Evolutionary conservation across 768 basidiomycete species (phyloP).

Genomic region (Suillus discolor): DNA sequence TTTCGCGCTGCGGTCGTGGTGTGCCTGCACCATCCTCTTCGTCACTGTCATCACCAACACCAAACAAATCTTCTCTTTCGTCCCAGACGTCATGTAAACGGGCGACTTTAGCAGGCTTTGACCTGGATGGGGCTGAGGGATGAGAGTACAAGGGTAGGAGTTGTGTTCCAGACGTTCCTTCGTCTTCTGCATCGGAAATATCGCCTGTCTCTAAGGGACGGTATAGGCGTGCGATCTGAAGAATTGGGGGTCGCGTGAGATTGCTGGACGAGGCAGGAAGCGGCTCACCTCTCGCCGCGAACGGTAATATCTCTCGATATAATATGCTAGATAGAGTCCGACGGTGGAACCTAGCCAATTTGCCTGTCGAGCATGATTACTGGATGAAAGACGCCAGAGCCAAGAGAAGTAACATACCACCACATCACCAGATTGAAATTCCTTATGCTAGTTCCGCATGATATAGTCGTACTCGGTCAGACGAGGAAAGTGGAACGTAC

Average conservation of each 20-base stretch:
- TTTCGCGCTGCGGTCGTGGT: conserved; percentile 10
- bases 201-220: conserved; percentile 62
- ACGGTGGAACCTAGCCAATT: conserved; percentile 74
- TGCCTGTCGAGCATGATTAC: conserved; percentile 49
- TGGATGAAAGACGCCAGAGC: conserved; percentile 12
- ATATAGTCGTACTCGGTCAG: conserved; percentile 8
- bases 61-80: conserved; percentile 76
- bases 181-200: conserved; percentile 52
- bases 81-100: conserved; percentile 73
- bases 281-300: conserved; percentile 70
- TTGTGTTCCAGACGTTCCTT: conserved; percentile 48
- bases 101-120: conserved; percentile 30
- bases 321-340: conserved; percentile 66
- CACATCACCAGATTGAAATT: conserved; percentile 74
- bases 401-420: conserved; percentile 51
- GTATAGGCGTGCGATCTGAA: conserved; percentile 77
- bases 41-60: conserved; percentile 64
- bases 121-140: conserved; percentile 26
- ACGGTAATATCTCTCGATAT: conserved; percentile 77
- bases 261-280: neutral
- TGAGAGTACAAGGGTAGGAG: conserved; percentile 56
- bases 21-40: conserved; percentile 42
- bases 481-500: conserved; percentile 39
- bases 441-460: conserved; percentile 52
- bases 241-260: conserved; percentile 1